A percentile compares a stretch with the other conserved stretches of the same genome.
These are phyloP conservation scores for Fusarium phyllophilum DNA, from an alignment of 2,329 filamentous ascomycete species.

Conservation along the genomic window DNA sequence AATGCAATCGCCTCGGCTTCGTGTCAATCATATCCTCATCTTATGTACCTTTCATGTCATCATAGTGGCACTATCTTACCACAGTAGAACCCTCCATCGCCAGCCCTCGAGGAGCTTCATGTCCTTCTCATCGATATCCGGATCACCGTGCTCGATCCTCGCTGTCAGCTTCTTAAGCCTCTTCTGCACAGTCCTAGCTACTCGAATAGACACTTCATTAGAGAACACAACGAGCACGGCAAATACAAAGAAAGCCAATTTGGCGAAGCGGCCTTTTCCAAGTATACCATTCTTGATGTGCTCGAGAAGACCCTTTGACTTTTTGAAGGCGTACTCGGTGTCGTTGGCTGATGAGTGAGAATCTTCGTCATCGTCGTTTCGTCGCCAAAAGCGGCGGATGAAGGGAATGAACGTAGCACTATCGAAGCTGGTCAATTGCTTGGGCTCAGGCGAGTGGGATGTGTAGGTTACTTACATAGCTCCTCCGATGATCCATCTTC, in stretches of 20 bases:
- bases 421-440: conserved; percentile 5
- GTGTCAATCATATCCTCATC: conserved; percentile 48
- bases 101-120: conserved; percentile 62
- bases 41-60: conserved; percentile 27
- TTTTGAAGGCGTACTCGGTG: conserved; percentile 67
- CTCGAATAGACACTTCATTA: conserved; percentile 66
- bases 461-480: conserved; percentile 54
- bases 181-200: conserved; percentile 62
- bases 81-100: conserved; percentile 66
- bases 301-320: conserved; percentile 60
- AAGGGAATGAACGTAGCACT: conserved; percentile 64
- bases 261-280: conserved; percentile 58
- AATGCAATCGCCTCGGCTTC: conserved; percentile 40
- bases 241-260: conserved; percentile 64
- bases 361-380: conserved; percentile 52
- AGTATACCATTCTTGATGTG: conserved; percentile 60
- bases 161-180: conserved; percentile 59
- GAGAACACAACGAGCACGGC: conserved; percentile 68
- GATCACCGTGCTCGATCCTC: conserved; percentile 60
- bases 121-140: conserved; percentile 59
- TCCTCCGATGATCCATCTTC: conserved; percentile 63
- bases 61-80: conserved; percentile 43
- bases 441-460: neutral
- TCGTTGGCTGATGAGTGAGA: conserved; percentile 56
- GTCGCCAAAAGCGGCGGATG: conserved; percentile 62